A percentile compares a stretch with the other conserved stretches of the same genome.
phyloP scores from a whole-genome alignment of 2,329 filamentous ascomycete species.

The Biscogniauxia sp. region DNA sequence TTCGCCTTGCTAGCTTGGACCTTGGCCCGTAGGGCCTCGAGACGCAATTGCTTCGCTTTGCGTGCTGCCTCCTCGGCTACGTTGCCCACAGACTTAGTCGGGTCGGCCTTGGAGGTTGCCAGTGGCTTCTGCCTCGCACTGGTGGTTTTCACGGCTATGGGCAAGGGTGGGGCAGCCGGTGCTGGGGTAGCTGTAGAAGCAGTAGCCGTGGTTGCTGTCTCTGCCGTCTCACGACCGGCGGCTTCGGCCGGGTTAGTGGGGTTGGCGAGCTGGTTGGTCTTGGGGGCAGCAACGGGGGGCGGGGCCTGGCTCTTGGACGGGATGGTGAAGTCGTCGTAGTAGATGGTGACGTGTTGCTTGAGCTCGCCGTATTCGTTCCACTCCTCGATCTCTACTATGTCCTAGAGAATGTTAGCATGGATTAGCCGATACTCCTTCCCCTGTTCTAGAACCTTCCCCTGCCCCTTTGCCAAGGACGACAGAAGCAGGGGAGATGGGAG shows the following conservation, averaged over 20 bases:
- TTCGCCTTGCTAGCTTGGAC: slow-evolving; percentile 40
- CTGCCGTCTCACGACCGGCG: background rate
- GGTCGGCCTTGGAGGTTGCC: slow-evolving; percentile 23
- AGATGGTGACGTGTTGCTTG: slow-evolving; percentile 75
- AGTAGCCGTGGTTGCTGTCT: slow-evolving; percentile 1
- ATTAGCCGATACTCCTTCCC: background rate
- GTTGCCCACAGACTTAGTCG: slow-evolving; percentile 43
- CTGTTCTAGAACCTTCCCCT: background rate
- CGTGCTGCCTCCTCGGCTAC: slow-evolving; percentile 64
- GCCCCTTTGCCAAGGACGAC: background rate
- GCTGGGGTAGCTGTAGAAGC: slow-evolving; percentile 14
- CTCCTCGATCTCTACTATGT: slow-evolving; percentile 91
- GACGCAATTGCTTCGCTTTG: slow-evolving; percentile 59
- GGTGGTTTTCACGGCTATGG: slow-evolving; percentile 32
- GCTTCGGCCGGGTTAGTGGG: slow-evolving; percentile 39
- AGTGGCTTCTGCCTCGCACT: slow-evolving; percentile 18
- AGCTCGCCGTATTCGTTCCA: slow-evolving; percentile 99
- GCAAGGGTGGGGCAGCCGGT: slow-evolving; percentile 28
- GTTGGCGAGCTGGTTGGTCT: slow-evolving; percentile 34
- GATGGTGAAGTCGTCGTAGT: slow-evolving; percentile 61
- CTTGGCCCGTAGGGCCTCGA: slow-evolving; percentile 54
- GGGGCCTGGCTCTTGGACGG: slow-evolving; percentile 53
- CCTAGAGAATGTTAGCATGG: slow-evolving; percentile 50
- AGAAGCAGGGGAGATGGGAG: background rate
- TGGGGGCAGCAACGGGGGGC: slow-evolving; percentile 36